Evolutionary conservation across 2,329 filamentous ascomycete genomes (phyloP).

Genomic region (Pyrenophora seminiperda): DNA sequence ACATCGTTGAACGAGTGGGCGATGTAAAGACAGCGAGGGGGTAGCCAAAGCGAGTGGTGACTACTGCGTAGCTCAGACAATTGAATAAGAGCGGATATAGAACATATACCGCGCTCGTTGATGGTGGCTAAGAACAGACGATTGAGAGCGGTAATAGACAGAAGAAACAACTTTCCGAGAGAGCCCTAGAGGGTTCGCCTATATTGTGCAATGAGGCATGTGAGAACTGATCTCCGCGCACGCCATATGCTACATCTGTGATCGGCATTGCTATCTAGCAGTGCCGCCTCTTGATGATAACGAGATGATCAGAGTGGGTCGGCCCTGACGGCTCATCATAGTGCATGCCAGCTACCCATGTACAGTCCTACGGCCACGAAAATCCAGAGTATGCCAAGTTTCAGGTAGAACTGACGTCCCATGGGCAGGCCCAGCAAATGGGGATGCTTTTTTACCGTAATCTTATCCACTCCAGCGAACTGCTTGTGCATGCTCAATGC

Average conservation of each 20-base stretch:
- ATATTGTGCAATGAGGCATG: conserved; percentile 7
- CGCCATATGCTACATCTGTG: conserved; percentile 2
- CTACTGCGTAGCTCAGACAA: conserved; percentile 12
- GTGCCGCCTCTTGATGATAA: conserved; percentile 6
- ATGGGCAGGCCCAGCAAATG: conserved; percentile 1
- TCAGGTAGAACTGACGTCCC: conserved; percentile 3
- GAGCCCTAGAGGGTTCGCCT: conserved; percentile 3
- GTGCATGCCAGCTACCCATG: conserved; percentile 11
- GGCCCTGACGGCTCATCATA: conserved; percentile 1
- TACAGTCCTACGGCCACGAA: not conserved
- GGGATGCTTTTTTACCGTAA: conserved; percentile 8
- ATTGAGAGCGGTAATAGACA: not conserved
- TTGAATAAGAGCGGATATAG: conserved; percentile 4
- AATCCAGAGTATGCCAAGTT: conserved; percentile 9
- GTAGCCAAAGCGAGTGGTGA: conserved; percentile 33
- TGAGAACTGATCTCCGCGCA: conserved; percentile 6
- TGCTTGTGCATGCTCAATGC: conserved; percentile 3
- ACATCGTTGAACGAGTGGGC: conserved; percentile 31
- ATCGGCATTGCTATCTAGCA: conserved; percentile 13
- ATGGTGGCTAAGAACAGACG: not conserved
- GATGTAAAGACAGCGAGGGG: conserved; percentile 8
- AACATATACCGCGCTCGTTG: conserved; percentile 5
- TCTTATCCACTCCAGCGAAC: conserved; percentile 1
- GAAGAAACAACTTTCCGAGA: conserved; percentile 5
- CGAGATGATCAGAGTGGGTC: conserved; percentile 8